Percentiles rank a stretch among this genome's conserved stretches.
These are phyloP conservation scores for Nicotiana tabacum DNA, from an alignment of 257 asterid genomes.

Conservation along the genomic window DNA sequence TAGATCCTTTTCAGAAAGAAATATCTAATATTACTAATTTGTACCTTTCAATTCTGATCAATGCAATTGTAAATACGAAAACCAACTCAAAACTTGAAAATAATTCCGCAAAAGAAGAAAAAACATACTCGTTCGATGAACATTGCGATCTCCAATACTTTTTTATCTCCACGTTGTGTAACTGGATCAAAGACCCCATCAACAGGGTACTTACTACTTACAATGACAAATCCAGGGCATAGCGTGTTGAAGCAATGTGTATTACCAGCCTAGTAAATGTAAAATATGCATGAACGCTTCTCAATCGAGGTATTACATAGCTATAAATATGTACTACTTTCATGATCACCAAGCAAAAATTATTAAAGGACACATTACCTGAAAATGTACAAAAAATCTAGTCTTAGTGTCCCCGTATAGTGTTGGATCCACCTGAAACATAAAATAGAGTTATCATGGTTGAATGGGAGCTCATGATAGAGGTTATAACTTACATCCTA, in stretches of 20 bases:
- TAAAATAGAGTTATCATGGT: not conserved
- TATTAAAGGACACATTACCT: no score
- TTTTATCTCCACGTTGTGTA: not conserved
- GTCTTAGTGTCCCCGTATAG: not conserved
- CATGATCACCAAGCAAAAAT: no score
- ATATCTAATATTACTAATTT: no score
- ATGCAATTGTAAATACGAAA: no score
- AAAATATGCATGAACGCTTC: not conserved
- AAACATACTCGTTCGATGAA: not conserved
- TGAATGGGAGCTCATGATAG: not conserved
- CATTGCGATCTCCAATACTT: not conserved
- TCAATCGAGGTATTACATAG: no score
- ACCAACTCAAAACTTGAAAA: not conserved
- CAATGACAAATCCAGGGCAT: not conserved
- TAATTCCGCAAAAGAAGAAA: not conserved
- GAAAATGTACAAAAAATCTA: no score
- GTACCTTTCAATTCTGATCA: no score
- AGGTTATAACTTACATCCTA: not conserved
- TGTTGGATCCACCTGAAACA: not conserved
- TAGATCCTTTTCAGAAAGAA: no score
- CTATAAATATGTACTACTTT: no score
- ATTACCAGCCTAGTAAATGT: not conserved
- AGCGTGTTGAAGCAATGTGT: not conserved
- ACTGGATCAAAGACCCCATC: not conserved
- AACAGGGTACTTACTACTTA: not conserved